phyloP scores from a whole-genome alignment of 345 rosid species.

The Eucalyptus decipiens region DNA sequence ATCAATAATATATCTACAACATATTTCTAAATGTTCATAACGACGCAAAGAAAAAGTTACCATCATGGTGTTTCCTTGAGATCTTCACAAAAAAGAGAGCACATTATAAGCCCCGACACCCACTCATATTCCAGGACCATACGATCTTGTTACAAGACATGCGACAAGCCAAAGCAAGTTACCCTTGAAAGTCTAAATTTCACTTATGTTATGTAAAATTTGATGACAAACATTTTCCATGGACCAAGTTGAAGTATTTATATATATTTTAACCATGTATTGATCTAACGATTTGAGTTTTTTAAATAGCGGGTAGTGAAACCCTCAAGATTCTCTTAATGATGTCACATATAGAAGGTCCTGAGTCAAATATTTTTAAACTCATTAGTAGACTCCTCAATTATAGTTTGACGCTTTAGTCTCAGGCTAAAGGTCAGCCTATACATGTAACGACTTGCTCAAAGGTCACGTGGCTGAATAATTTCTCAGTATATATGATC shows the following conservation, averaged over 20 bases:
- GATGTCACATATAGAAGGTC: background rate
- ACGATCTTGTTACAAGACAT: background rate
- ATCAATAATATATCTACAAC: background rate
- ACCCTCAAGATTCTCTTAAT: background rate
- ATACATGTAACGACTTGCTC: too few species aligned
- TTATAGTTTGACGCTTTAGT: too few species aligned
- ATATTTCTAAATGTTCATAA: background rate
- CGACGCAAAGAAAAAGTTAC: background rate
- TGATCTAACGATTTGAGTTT: background rate
- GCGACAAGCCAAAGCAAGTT: background rate
- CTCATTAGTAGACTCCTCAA: background rate
- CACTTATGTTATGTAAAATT: background rate
- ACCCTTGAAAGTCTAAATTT: background rate
- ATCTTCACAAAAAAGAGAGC: too few species aligned
- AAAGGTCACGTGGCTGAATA: background rate
- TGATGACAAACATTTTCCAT: background rate
- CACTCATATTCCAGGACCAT: background rate
- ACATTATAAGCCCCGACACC: background rate
- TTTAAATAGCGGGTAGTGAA: rapidly evolving
- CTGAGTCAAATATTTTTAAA: background rate
- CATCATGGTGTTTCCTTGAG: background rate
- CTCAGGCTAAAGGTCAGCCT: too few species aligned
- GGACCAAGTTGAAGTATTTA: background rate
- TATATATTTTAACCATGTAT: background rate
- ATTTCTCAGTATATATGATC: background rate